Evolutionary conservation across 805 yeast genomes (phyloP).

Genomic region (Yamadazyma olivae): DNA sequence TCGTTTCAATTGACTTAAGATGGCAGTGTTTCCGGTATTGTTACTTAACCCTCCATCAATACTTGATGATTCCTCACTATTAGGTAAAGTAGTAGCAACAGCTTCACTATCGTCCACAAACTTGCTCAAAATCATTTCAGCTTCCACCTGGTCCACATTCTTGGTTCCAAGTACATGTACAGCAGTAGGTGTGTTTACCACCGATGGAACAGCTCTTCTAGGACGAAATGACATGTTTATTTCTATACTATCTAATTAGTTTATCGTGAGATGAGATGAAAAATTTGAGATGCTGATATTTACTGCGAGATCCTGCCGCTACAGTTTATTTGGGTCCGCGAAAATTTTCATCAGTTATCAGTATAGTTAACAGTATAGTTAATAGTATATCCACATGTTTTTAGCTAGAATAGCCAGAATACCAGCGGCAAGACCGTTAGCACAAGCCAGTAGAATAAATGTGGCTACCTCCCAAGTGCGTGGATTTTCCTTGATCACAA

Average conservation of each 20-base stretch:
- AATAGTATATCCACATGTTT: too few relatives aligned
- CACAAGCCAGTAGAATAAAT: too few relatives aligned
- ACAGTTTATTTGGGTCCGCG: not conserved
- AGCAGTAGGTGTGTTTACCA: conserved; percentile 48
- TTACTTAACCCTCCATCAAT: conserved; percentile 32
- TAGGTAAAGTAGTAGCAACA: conserved; percentile 26
- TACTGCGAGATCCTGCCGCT: not conserved
- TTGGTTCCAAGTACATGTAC: conserved; percentile 27
- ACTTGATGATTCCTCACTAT: conserved; percentile 18
- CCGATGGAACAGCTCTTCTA: conserved; percentile 40
- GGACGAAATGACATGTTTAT: conserved; percentile 14
- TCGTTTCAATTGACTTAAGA: conserved; percentile 63
- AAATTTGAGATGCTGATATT: not conserved
- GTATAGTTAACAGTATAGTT: too few relatives aligned
- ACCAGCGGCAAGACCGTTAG: too few relatives aligned
- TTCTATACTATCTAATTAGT: not conserved
- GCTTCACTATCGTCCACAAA: conserved; percentile 41
- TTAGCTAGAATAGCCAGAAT: too few relatives aligned
- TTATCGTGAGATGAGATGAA: conserved; percentile 2
- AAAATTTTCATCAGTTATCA: not conserved
- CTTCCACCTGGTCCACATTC: conserved; percentile 35
- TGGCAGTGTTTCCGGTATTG: conserved; percentile 31
- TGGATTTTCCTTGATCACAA: conserved; percentile 1
- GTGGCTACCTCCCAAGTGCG: too few relatives aligned
- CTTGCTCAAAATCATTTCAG: conserved; percentile 44